phyloP scores from a whole-genome alignment of 169 alveolate genomes.

The Eimeria necatrix region DNA sequence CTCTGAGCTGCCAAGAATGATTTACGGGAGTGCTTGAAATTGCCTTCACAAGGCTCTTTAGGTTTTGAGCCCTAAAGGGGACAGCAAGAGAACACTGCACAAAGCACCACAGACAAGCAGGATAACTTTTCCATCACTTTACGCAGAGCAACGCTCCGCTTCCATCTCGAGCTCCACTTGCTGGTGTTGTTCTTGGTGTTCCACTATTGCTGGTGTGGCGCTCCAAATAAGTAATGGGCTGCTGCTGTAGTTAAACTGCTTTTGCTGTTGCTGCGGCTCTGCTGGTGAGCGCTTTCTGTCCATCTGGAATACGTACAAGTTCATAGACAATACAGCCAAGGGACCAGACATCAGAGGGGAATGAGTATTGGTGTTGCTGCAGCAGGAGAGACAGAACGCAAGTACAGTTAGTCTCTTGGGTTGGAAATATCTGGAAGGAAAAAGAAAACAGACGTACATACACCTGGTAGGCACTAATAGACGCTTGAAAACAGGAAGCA shows the following conservation, averaged over 20 bases:
- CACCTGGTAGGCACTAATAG: too few species aligned
- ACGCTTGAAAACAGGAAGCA: too few species aligned
- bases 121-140: too few species aligned
- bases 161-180: not conserved
- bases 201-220: not conserved
- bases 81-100: constrained; percentile 84
- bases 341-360: constrained; percentile 99
- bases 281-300: not conserved
- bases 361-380: constrained; percentile 94
- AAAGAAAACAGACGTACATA: too few species aligned
- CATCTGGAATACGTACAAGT: constrained; percentile 64
- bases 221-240: not conserved
- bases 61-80: constrained; percentile 92
- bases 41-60: constrained; percentile 87
- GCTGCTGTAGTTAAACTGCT: not conserved
- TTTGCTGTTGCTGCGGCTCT: not conserved
- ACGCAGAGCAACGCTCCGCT: not conserved
- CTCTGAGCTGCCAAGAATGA: not conserved
- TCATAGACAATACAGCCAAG: constrained; percentile 96
- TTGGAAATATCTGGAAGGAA: too few species aligned
- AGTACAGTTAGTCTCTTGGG: not conserved
- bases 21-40: constrained; percentile 87
- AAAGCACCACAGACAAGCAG: too few species aligned
- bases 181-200: not conserved
- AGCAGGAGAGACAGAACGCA: not conserved